These are phyloP conservation scores for Neurospora discreta DNA, from an alignment of 495 filamentous ascomycete species.

Conservation along the genomic window DNA sequence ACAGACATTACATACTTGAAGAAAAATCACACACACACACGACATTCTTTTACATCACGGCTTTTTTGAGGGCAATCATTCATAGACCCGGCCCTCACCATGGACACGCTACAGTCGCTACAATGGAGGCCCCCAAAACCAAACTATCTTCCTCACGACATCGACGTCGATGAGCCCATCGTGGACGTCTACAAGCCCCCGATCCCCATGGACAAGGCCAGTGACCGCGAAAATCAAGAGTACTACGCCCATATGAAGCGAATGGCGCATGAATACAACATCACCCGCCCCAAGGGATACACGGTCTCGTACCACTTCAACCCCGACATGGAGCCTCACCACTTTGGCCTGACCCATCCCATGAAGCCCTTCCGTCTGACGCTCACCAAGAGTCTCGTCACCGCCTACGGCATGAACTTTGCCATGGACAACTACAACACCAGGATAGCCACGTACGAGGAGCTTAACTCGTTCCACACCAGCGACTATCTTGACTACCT, in stretches of 20 bases:
- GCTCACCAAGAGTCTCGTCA: constrained; percentile 85
- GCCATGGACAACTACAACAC: constrained; percentile 90
- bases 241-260: constrained; percentile 54
- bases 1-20: no score
- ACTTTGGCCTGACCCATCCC: constrained; percentile 89
- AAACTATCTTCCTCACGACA: constrained; percentile 38
- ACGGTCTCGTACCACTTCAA: constrained; percentile 96
- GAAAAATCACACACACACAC: no score
- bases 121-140: constrained; percentile 32
- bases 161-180: constrained; percentile 37
- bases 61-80: neutral
- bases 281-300: constrained; percentile 68
- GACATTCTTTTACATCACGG: neutral
- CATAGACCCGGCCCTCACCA: neutral
- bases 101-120: constrained; percentile 19
- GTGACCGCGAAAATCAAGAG: constrained; percentile 45
- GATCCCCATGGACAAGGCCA: constrained; percentile 39
- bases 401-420: constrained; percentile 87
- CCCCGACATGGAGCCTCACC: constrained; percentile 87
- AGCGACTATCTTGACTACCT: constrained; percentile 86
- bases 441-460: constrained; percentile 72
- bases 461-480: constrained; percentile 78
- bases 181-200: constrained; percentile 55
- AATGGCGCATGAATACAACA: constrained; percentile 60
- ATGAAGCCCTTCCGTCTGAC: constrained; percentile 99